Evolutionary conservation across 441 rosid genomes (phyloP).

Genomic region (Melastoma candidum): DNA sequence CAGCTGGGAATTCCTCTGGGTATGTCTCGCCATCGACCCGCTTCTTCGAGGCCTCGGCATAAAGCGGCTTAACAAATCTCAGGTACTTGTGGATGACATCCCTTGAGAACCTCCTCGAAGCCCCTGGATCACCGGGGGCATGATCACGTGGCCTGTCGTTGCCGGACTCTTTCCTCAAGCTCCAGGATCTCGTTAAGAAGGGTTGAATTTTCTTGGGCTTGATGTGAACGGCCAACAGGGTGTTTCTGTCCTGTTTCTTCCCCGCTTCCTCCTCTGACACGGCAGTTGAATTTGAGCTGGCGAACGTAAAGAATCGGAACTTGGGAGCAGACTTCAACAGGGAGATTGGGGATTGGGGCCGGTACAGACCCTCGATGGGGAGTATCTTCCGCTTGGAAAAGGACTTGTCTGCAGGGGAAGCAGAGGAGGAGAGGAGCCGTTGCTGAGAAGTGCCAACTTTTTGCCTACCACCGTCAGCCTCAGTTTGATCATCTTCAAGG

Average conservation of each 20-base stretch:
- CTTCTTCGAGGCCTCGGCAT: conserved; percentile 8
- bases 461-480: neutral
- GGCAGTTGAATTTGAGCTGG: conserved; percentile 13
- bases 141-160: neutral
- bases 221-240: conserved; percentile 2
- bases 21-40: neutral
- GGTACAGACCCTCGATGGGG: conserved; percentile 9
- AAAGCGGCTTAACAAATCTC: conserved; percentile 13
- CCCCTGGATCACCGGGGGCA: neutral
- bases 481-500: conserved; percentile 3
- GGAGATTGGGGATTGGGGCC: conserved; percentile 14
- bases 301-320: conserved; percentile 11
- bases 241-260: conserved; percentile 1
- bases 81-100: conserved; percentile 13
- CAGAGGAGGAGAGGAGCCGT: neutral
- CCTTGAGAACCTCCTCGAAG: conserved; percentile 16
- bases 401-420: neutral
- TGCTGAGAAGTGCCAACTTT: neutral
- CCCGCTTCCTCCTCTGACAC: neutral
- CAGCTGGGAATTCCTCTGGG: neutral
- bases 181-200: neutral
- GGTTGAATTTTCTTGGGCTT: conserved; percentile 2
- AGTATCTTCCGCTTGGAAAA: conserved; percentile 13
- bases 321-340: conserved; percentile 9
- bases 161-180: neutral